These are phyloP conservation scores for Cairneyella variabilis DNA, from an alignment of 495 filamentous ascomycete genomes.

Conservation along the genomic window DNA sequence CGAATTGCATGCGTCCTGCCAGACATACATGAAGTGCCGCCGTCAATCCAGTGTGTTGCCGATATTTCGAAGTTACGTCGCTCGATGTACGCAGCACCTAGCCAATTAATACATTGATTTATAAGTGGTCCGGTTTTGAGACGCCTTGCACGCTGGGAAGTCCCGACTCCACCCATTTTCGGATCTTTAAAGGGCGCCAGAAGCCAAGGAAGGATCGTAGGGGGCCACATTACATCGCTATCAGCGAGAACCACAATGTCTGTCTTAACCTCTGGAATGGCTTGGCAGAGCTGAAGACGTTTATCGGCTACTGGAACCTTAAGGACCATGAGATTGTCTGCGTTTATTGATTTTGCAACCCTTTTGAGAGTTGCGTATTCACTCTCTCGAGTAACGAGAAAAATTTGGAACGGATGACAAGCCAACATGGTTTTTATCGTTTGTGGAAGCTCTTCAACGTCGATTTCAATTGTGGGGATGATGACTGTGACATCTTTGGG, in stretches of 20 bases:
- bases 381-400: conserved; percentile 36
- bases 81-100: conserved; percentile 74
- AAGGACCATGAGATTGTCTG: conserved; percentile 28
- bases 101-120: conserved; percentile 36
- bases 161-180: conserved; percentile 71
- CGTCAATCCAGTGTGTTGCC: conserved; percentile 76
- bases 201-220: conserved; percentile 71
- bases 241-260: conserved; percentile 74
- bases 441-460: conserved; percentile 42
- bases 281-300: conserved; percentile 71
- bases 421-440: conserved; percentile 48
- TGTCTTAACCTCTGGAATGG: conserved; percentile 69
- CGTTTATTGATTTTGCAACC: neutral
- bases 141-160: conserved; percentile 71
- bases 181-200: conserved; percentile 78
- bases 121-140: conserved; percentile 31
- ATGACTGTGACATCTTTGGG: neutral
- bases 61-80: conserved; percentile 83
- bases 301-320: conserved; percentile 64
- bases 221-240: conserved; percentile 79
- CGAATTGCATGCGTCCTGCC: conserved; percentile 21
- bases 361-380: conserved; percentile 35
- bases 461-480: conserved; percentile 54
- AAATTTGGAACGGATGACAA: conserved; percentile 31
- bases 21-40: conserved; percentile 38